phyloP scores from a whole-genome alignment of 2,329 filamentous ascomycete species.

The Fragosphaeria purpurea region DNA sequence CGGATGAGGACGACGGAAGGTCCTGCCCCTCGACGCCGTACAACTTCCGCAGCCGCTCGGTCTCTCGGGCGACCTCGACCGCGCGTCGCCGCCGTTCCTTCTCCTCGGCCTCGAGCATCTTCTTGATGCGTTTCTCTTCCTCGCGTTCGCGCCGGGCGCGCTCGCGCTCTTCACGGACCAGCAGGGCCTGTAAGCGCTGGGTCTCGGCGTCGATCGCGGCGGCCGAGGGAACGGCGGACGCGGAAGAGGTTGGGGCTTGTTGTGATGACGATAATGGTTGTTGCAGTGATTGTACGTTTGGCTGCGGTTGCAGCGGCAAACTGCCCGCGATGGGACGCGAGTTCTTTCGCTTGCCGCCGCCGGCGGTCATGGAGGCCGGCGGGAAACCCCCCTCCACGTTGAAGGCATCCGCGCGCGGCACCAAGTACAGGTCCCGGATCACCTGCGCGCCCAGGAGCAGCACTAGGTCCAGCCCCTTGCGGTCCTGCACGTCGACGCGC shows the following conservation, averaged over 20 bases:
- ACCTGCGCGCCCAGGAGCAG: conserved; percentile 54
- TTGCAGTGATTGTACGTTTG: conserved; percentile 12
- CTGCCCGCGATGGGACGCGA: conserved; percentile 28
- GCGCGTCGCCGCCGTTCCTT: conserved; percentile 46
- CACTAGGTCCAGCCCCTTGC: conserved; percentile 83
- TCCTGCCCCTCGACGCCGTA: conserved; percentile 51
- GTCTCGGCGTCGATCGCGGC: conserved; percentile 64
- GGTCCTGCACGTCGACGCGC: conserved; percentile 84
- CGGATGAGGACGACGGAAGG: conserved; percentile 18
- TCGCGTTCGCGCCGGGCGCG: conserved; percentile 42
- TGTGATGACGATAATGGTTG: neutral
- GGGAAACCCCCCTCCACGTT: conserved; percentile 49
- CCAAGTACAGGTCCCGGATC: conserved; percentile 55
- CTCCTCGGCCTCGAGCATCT: conserved; percentile 58
- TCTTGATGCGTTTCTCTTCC: conserved; percentile 49
- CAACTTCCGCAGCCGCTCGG: conserved; percentile 61
- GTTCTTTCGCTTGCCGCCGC: conserved; percentile 23
- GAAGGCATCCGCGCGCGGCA: conserved; percentile 63
- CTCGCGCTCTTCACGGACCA: conserved; percentile 45
- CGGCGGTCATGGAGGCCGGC: conserved; percentile 11
- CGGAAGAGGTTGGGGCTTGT: neutral
- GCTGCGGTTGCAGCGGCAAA: conserved; percentile 15
- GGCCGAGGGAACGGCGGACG: conserved; percentile 16
- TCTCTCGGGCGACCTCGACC: conserved; percentile 64
- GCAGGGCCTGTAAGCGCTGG: conserved; percentile 52